A percentile compares a stretch with the other conserved stretches of the same genome.
These are phyloP conservation scores for Spiraea crenata DNA, from an alignment of 331 rosid genomes.

Conservation along the genomic window DNA sequence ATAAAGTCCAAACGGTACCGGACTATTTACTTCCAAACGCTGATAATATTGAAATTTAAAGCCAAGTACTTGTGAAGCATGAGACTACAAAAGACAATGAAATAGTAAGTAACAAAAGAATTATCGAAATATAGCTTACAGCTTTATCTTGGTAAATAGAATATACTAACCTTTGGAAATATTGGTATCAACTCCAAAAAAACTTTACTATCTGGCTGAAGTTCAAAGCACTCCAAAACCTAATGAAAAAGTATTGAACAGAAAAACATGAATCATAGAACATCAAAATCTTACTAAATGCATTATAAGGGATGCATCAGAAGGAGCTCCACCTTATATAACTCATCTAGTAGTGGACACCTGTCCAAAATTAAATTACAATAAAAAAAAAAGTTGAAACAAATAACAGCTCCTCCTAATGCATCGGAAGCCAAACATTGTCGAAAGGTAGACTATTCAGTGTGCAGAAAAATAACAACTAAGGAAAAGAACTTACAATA, in stretches of 20 bases:
- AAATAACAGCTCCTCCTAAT: not conserved
- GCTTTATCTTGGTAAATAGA: not conserved
- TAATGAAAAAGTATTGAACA: slow-evolving; percentile 26
- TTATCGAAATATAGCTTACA: not conserved
- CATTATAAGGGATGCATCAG: slow-evolving; percentile 4
- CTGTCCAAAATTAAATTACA: not conserved
- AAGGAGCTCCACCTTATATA: not conserved
- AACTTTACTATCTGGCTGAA: slow-evolving; percentile 75
- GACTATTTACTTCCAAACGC: slow-evolving; percentile 80
- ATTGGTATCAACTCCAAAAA: slow-evolving; percentile 92
- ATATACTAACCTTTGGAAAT: slow-evolving; percentile 74
- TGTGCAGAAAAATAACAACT: not conserved
- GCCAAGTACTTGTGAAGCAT: slow-evolving; percentile 97
- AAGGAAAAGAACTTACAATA: slow-evolving; percentile 61
- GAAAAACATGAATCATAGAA: not conserved
- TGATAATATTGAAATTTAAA: slow-evolving; percentile 95
- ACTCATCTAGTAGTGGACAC: slow-evolving; percentile 3
- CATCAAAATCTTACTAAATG: slow-evolving; percentile 6
- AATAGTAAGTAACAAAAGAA: slow-evolving; percentile 14
- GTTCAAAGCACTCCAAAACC: slow-evolving; percentile 94
- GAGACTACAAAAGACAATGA: slow-evolving; percentile 70
- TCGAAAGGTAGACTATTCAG: not conserved
- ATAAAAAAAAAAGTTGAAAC: not conserved
- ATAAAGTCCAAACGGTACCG: slow-evolving; percentile 87
- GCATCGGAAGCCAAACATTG: not conserved